phyloP scores from a whole-genome alignment of 2,329 filamentous ascomycete species.

The Pestalotiopsis sp. region DNA sequence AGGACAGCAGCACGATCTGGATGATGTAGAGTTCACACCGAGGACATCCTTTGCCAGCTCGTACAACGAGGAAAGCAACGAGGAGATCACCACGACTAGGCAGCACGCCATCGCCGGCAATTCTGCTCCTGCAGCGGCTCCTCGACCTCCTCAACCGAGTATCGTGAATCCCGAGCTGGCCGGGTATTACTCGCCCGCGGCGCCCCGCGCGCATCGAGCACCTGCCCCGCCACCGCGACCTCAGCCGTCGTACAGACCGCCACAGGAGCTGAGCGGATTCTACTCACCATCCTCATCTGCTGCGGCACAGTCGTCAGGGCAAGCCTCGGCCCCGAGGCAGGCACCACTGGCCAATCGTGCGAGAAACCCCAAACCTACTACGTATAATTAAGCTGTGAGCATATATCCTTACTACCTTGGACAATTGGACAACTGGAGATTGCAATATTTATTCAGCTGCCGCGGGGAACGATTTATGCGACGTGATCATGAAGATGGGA shows the following conservation, averaged over 20 bases:
- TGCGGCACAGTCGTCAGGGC: not conserved
- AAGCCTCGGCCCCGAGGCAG: not conserved
- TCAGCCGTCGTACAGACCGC: conserved; percentile 2
- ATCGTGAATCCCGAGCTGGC: conserved; percentile 22
- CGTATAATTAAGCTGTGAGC: not conserved
- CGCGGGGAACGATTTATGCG: too few relatives aligned
- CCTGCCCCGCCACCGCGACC: not conserved
- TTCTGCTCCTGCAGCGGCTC: not conserved
- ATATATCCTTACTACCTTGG: not conserved
- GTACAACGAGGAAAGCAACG: conserved; percentile 9
- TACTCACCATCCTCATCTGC: conserved; percentile 15
- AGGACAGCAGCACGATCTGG: conserved; percentile 12
- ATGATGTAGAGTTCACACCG: conserved; percentile 25
- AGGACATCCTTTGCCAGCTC: conserved; percentile 23
- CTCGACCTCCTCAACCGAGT: not conserved
- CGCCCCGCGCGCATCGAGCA: not conserved
- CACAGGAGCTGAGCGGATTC: conserved; percentile 23
- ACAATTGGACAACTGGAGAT: not conserved
- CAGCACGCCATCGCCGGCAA: not conserved
- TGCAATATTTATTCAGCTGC: not conserved
- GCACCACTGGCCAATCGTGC: not conserved
- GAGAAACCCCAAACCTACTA: not conserved
- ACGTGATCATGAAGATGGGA: too few relatives aligned
- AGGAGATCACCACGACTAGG: not conserved
- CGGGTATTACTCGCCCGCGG: conserved; percentile 25